Evolutionary conservation across 345 rosid genomes (phyloP).

Genomic region (Salix caprea): DNA sequence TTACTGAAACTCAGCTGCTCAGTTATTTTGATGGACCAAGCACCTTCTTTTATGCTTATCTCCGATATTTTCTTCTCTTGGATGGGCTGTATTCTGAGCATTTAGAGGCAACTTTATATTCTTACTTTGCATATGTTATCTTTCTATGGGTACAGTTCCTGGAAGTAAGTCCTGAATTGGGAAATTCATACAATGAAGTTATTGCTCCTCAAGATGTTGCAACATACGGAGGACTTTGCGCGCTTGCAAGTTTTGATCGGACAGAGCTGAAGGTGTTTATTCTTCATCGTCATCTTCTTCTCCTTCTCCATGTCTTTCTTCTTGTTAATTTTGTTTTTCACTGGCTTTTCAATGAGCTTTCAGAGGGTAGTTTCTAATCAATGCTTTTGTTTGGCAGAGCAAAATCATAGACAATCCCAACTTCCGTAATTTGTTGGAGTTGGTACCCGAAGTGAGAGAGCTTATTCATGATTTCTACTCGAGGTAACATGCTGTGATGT

Average conservation of each 20-base stretch:
- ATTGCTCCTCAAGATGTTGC: slow-evolving; percentile 99
- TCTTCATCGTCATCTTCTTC: neutral
- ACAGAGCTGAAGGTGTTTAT: slow-evolving; percentile 73
- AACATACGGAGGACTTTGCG: slow-evolving; percentile 96
- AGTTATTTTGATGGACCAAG: too few species aligned
- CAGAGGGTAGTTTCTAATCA: slow-evolving; percentile 15
- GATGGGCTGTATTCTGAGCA: neutral
- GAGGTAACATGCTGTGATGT: slow-evolving; percentile 40
- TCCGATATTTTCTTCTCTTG: neutral
- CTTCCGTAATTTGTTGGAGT: slow-evolving; percentile 90
- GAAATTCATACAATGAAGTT: slow-evolving; percentile 76
- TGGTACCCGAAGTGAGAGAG: slow-evolving; percentile 98
- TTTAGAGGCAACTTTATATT: neutral
- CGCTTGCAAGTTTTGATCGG: slow-evolving; percentile 96
- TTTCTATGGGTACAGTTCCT: slow-evolving; percentile 57
- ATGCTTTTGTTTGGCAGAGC: slow-evolving; percentile 45
- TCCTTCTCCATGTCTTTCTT: neutral
- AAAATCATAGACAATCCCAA: slow-evolving; percentile 89
- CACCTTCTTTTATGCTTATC: neutral
- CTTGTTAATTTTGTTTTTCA: neutral
- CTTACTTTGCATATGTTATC: neutral
- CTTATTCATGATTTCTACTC: slow-evolving; percentile 93
- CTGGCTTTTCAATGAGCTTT: neutral
- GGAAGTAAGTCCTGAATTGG: slow-evolving; percentile 89
- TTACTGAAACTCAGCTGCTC: neutral